Evolutionary conservation across 2,329 filamentous ascomycete species (phyloP).

Genomic region (Teratosphaeria nubilosa): DNA sequence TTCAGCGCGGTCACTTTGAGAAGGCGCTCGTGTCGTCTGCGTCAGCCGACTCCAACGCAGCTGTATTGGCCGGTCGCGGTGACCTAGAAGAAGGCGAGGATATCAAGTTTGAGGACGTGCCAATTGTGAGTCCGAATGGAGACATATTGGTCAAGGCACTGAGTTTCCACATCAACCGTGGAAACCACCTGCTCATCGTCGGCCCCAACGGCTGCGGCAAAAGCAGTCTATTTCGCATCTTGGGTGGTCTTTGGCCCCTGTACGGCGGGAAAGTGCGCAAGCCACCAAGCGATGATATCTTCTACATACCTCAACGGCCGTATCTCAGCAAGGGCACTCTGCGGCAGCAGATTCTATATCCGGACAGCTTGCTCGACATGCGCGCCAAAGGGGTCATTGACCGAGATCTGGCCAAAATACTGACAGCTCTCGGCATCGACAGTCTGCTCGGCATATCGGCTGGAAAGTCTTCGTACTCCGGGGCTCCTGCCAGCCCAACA

Average conservation of each 20-base stretch:
- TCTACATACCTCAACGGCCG: conserved; percentile 93
- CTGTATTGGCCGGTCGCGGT: conserved; percentile 72
- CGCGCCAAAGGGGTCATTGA: conserved; percentile 75
- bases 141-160: conserved; percentile 80
- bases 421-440: conserved; percentile 72
- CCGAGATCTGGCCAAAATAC: conserved; percentile 63
- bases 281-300: conserved; percentile 84
- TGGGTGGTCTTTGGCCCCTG: conserved; percentile 93
- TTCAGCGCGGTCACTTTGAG: conserved; percentile 80
- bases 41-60: conserved; percentile 68
- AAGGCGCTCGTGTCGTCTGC: conserved; percentile 93
- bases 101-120: conserved; percentile 79
- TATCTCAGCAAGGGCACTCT: conserved; percentile 86
- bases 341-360: conserved; percentile 96
- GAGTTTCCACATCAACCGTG: conserved; percentile 75
- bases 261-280: conserved; percentile 92
- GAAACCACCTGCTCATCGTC: conserved; percentile 87
- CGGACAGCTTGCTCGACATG: conserved; percentile 80
- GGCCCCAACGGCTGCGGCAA: conserved; percentile 97
- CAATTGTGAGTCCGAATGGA: conserved; percentile 93
- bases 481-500: conserved; percentile 5
- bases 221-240: conserved; percentile 87
- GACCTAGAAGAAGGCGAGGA: conserved; percentile 70
- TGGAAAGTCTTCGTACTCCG: conserved; percentile 5
- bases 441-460: conserved; percentile 68